These are phyloP conservation scores for Anastatica hierochuntica DNA, from an alignment of 345 rosid genomes.

Conservation along the genomic window DNA sequence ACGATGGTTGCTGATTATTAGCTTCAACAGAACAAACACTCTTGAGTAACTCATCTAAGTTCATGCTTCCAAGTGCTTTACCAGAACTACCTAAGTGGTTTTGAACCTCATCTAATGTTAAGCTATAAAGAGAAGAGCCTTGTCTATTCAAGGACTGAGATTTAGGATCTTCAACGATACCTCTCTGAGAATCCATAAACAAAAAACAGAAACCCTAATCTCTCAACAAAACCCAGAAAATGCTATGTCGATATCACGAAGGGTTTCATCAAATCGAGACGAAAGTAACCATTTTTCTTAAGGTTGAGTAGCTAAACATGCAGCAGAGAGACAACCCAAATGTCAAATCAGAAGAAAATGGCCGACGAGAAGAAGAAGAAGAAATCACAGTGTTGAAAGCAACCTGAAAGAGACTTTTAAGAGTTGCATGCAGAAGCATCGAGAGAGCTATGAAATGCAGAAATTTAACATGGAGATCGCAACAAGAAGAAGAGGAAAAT, in stretches of 20 bases:
- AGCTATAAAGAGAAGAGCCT: constrained; percentile 68
- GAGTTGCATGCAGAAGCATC: constrained; percentile 25
- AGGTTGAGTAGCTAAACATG: constrained; percentile 13
- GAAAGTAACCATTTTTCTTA: constrained; percentile 9
- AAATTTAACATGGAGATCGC: no score
- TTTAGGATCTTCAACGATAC: constrained; percentile 44
- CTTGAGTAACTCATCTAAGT: constrained; percentile 89
- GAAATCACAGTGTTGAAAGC: no score
- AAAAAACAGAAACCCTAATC: constrained; percentile 33
- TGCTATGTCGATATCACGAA: no score
- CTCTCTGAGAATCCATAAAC: constrained; percentile 35
- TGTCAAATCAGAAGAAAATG: constrained; percentile 12
- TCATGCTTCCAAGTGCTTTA: constrained; percentile 87
- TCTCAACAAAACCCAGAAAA: not conserved
- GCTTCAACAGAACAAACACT: constrained; percentile 80
- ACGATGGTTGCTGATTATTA: constrained; percentile 43
- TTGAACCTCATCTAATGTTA: constrained; percentile 96
- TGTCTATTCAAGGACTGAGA: constrained; percentile 58
- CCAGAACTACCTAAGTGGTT: constrained; percentile 80
- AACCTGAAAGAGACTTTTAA: constrained; percentile 10
- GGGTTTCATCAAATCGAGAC: constrained; percentile 19
- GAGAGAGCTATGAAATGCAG: no score
- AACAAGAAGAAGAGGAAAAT: not conserved
- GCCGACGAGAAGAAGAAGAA: not conserved
- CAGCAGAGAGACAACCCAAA: constrained; percentile 14